These are phyloP conservation scores for Trichocladium antarcticum DNA, from an alignment of 495 filamentous ascomycete genomes.

Conservation along the genomic window DNA sequence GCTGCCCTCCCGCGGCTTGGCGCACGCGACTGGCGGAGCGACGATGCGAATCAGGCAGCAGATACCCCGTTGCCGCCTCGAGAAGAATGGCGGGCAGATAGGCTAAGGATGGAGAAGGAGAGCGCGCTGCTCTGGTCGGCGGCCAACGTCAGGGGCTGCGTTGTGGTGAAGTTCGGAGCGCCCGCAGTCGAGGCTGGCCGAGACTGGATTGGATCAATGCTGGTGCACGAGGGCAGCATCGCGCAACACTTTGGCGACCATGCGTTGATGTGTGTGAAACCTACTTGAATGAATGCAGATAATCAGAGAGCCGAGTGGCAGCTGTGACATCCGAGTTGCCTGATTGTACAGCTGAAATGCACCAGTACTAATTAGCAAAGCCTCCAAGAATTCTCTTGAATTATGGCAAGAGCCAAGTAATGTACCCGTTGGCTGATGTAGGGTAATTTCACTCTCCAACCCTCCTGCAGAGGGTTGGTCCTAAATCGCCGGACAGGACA, in stretches of 20 bases:
- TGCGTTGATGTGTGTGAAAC: constrained; percentile 42
- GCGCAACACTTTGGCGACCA: constrained; percentile 39
- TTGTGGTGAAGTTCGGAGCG: constrained; percentile 74
- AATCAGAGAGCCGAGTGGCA: too few relatives aligned
- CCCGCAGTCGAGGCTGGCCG: constrained; percentile 41
- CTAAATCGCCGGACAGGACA: too few relatives aligned
- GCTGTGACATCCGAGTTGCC: too few relatives aligned
- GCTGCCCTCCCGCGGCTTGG: constrained; percentile 67
- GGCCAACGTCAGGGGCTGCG: constrained; percentile 67
- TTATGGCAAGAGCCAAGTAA: too few relatives aligned
- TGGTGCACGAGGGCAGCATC: constrained; percentile 41
- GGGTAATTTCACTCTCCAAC: too few relatives aligned
- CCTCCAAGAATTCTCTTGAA: too few relatives aligned
- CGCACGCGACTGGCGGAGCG: constrained; percentile 60
- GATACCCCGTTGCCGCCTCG: constrained; percentile 23
- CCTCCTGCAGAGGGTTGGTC: too few relatives aligned
- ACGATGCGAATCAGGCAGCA: constrained; percentile 32
- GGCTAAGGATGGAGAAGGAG: constrained; percentile 43
- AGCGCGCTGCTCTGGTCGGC: constrained; percentile 74
- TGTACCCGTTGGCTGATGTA: too few relatives aligned
- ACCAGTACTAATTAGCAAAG: too few relatives aligned
- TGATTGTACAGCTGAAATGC: too few relatives aligned
- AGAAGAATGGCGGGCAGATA: constrained; percentile 33
- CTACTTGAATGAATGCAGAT: too few relatives aligned
- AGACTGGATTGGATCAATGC: constrained; percentile 42